Evolutionary conservation across 352 stramenopile genomes (phyloP).

Genomic region (Phytophthora pistaciae): DNA sequence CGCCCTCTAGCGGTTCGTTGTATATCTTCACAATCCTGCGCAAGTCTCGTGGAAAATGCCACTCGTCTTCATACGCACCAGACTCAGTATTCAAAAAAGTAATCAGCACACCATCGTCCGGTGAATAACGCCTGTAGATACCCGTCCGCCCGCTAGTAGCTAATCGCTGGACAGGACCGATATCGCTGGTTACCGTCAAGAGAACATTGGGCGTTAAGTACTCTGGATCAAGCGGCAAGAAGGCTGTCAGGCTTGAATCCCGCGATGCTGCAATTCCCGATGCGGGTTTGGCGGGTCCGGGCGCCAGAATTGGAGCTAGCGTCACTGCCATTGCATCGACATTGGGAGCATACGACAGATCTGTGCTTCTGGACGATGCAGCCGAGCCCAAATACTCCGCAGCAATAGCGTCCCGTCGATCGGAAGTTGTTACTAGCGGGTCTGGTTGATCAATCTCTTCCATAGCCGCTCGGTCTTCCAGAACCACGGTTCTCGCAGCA

Average conservation of each 20-base stretch:
- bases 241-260: constrained; percentile 47
- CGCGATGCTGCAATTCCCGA: constrained; percentile 3
- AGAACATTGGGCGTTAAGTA: constrained; percentile 82
- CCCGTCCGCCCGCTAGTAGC: constrained; percentile 74
- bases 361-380: constrained; percentile 16
- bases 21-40: constrained; percentile 85
- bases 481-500: constrained; percentile 47
- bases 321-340: constrained; percentile 82
- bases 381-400: constrained; percentile 31
- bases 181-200: constrained; percentile 78
- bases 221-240: constrained; percentile 70
- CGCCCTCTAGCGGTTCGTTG: constrained; percentile 71
- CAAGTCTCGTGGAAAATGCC: constrained; percentile 76
- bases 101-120: constrained; percentile 75
- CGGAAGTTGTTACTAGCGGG: constrained; percentile 52
- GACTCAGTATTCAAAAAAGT: constrained; percentile 90
- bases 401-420: constrained; percentile 23
- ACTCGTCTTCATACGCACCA: constrained; percentile 88
- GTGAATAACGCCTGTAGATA: constrained; percentile 64
- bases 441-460: constrained; percentile 85
- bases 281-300: constrained; percentile 40
- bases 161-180: constrained; percentile 76
- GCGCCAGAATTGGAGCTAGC: constrained; percentile 79
- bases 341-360: constrained; percentile 39
- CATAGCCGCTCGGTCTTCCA: constrained; percentile 73